phyloP scores from a whole-genome alignment of 805 yeast species.

The Ogataea kodamae region DNA sequence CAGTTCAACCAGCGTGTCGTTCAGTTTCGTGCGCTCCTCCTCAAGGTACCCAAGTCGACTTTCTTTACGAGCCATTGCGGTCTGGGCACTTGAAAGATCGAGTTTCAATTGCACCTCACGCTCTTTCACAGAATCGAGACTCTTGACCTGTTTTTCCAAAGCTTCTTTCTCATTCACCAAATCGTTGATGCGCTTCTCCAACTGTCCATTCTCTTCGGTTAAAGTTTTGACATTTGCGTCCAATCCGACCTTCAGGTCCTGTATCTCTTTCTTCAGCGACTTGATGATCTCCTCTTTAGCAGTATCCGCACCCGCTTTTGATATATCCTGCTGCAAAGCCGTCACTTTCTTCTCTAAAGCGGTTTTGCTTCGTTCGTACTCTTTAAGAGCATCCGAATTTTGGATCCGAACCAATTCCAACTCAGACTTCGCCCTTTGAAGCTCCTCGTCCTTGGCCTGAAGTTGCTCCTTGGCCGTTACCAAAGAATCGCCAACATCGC shows the following conservation, averaged over 20 bases:
- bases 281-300: constrained; percentile 19
- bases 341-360: constrained; percentile 16
- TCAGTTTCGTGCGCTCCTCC: constrained; percentile 38
- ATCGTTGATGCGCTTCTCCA: constrained; percentile 28
- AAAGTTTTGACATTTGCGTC: constrained; percentile 25
- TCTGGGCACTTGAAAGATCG: constrained; percentile 45
- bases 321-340: constrained; percentile 11
- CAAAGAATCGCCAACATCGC: constrained; percentile 73
- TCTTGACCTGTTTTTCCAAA: constrained; percentile 28
- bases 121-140: constrained; percentile 38
- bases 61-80: constrained; percentile 40
- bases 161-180: constrained; percentile 37
- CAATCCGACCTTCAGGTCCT: constrained; percentile 18
- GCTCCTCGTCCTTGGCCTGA: constrained; percentile 12
- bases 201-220: constrained; percentile 28
- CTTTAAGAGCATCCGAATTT: constrained; percentile 35
- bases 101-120: constrained; percentile 45
- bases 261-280: constrained; percentile 16
- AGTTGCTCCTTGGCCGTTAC: constrained; percentile 58
- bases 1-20: constrained; percentile 37
- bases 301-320: constrained; percentile 8
- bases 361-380: constrained; percentile 31
- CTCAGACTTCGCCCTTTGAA: constrained; percentile 20
- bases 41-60: constrained; percentile 35
- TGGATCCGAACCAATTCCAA: constrained; percentile 34